Percentiles rank a stretch among this genome's conserved stretches.
These are phyloP conservation scores for Capronia epimyces DNA, from an alignment of 2,329 filamentous ascomycete species.

Conservation along the genomic window DNA sequence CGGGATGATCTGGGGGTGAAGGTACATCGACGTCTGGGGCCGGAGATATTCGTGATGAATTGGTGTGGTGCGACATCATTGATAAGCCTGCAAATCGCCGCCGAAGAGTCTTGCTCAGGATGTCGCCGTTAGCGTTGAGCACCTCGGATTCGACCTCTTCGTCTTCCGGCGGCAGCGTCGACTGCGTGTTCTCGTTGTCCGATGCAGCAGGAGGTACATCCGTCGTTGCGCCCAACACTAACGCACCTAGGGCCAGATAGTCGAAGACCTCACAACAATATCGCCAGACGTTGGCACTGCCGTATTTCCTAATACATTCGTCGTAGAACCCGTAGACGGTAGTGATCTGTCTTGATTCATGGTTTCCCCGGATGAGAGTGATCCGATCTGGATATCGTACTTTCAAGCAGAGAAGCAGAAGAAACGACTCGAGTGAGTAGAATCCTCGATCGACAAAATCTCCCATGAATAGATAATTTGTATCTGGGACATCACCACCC, in stretches of 20 bases:
- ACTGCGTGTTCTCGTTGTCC: constrained; percentile 42
- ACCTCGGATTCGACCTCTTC: constrained; percentile 89
- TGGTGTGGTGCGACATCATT: constrained; percentile 15
- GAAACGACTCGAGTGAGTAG: constrained; percentile 94
- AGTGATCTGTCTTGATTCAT: constrained; percentile 94
- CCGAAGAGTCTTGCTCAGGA: constrained; percentile 56
- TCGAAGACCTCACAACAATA: constrained; percentile 98
- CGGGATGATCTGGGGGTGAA: constrained; percentile 38
- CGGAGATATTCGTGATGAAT: constrained; percentile 28
- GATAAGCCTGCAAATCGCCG: constrained; percentile 27
- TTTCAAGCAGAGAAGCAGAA: constrained; percentile 91
- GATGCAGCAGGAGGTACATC: constrained; percentile 46
- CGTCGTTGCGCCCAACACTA: constrained; percentile 77
- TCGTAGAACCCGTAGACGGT: constrained; percentile 98
- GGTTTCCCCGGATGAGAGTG: constrained; percentile 89
- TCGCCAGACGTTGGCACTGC: constrained; percentile 92
- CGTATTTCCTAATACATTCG: constrained; percentile 92
- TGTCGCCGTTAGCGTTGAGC: constrained; percentile 72
- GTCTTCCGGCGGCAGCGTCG: constrained; percentile 52
- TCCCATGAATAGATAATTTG: constrained; percentile 96
- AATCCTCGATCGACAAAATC: constrained; percentile 98
- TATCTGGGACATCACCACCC: constrained; percentile 88
- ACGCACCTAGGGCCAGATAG: constrained; percentile 83
- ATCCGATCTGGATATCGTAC: constrained; percentile 96
- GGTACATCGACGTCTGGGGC: constrained; percentile 29